Evolutionary conservation across 331 rosid genomes (phyloP).

Genomic region (Malus hybrid): DNA sequence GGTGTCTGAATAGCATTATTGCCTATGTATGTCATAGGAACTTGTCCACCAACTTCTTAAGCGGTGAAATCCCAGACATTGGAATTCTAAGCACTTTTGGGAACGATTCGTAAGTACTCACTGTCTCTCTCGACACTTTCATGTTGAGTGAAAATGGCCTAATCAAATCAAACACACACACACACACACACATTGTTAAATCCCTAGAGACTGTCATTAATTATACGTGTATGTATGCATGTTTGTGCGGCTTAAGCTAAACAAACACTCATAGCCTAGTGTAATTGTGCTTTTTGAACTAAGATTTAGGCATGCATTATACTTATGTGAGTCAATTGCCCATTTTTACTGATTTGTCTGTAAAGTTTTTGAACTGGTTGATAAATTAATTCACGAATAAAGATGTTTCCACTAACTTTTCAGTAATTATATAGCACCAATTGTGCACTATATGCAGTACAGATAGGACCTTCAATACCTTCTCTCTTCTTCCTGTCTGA

Average conservation of each 20-base stretch:
- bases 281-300: not conserved
- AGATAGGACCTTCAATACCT: not conserved
- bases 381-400: no score
- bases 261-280: no score
- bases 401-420: not conserved
- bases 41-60: conserved; percentile 74
- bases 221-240: no score
- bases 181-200: no score
- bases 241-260: not conserved
- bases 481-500: not conserved
- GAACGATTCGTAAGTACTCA: conserved; percentile 51
- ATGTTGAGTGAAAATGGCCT: no score
- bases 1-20: not conserved
- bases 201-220: no score
- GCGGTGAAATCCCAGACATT: conserved; percentile 84
- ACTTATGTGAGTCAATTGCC: not conserved
- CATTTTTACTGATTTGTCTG: not conserved
- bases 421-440: not conserved
- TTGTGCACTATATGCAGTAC: not conserved
- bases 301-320: not conserved
- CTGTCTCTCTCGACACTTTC: not conserved
- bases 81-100: conserved; percentile 80
- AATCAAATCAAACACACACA: no score
- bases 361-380: not conserved
- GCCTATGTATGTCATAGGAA: conserved; percentile 46